Percentiles rank a stretch among this genome's conserved stretches.
These are phyloP conservation scores for Axilococcus clingmanii DNA, from an alignment of 139 green algal species.

Conservation along the genomic window DNA sequence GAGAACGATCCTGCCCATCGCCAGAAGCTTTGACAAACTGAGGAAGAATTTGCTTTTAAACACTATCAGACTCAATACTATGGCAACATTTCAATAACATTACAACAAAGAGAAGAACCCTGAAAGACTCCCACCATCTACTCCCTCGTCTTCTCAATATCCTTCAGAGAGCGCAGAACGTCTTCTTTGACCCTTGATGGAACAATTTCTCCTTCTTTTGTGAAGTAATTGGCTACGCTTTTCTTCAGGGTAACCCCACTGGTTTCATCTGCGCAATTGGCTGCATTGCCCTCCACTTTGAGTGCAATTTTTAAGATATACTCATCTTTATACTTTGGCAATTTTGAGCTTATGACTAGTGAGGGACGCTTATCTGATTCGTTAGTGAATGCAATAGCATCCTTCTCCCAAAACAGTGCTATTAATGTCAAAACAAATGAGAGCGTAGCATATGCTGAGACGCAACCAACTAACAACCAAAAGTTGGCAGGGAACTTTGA, in stretches of 20 bases:
- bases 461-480: slow-evolving; percentile 43
- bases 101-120: no score
- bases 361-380: slow-evolving; percentile 3
- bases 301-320: slow-evolving; percentile 34
- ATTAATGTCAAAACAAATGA: slow-evolving; percentile 45
- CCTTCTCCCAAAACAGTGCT: slow-evolving; percentile 35
- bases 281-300: slow-evolving; percentile 13
- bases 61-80: no score
- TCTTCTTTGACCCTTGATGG: neutral
- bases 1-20: neutral
- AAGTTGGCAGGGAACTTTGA: slow-evolving; percentile 55
- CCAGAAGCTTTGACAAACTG: no score
- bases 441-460: slow-evolving; percentile 46
- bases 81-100: no score
- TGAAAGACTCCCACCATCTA: neutral
- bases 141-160: neutral
- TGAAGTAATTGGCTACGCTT: slow-evolving; percentile 36
- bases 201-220: slow-evolving; percentile 21
- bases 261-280: slow-evolving; percentile 19
- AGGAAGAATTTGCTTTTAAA: no score
- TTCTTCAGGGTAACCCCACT: slow-evolving; percentile 1
- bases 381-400: slow-evolving; percentile 47
- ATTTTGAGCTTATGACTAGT: neutral
- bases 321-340: slow-evolving; percentile 15
- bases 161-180: neutral